Evolutionary conservation across 805 yeast species (phyloP).

Genomic region (Nakazawaea ernobii): DNA sequence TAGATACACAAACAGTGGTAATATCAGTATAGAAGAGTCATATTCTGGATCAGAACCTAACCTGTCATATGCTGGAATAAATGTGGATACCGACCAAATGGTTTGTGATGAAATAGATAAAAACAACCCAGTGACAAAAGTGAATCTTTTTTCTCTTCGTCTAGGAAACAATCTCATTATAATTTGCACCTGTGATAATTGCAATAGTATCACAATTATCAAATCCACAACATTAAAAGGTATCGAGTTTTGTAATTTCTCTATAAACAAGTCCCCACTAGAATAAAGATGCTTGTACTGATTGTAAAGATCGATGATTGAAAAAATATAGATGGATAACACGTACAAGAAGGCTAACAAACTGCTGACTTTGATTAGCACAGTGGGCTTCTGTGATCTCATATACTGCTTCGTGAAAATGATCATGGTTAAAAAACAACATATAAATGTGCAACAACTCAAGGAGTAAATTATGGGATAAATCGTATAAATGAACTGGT

Average conservation of each 20-base stretch:
- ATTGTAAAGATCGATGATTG: constrained; percentile 37
- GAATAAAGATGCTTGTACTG: constrained; percentile 42
- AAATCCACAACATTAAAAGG: constrained; percentile 53
- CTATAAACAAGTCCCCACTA: constrained; percentile 38
- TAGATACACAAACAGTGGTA: constrained; percentile 71
- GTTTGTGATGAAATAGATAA: constrained; percentile 53
- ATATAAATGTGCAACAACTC: constrained; percentile 59
- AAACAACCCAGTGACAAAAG: constrained; percentile 52
- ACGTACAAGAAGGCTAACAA: constrained; percentile 19
- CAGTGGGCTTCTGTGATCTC: constrained; percentile 51
- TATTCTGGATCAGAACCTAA: constrained; percentile 19
- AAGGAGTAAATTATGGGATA: constrained; percentile 59
- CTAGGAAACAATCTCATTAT: constrained; percentile 63
- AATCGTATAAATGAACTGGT: constrained; percentile 44
- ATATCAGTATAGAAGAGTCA: constrained; percentile 43
- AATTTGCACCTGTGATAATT: constrained; percentile 66
- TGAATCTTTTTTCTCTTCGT: constrained; percentile 59
- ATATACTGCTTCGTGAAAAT: constrained; percentile 52
- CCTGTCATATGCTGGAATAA: constrained; percentile 22
- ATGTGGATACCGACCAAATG: constrained; percentile 65
- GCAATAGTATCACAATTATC: constrained; percentile 50
- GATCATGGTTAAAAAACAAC: constrained; percentile 56
- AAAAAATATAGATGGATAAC: constrained; percentile 47
- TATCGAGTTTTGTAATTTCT: constrained; percentile 34
- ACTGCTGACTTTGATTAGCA: constrained; percentile 44